Evolutionary conservation across 495 filamentous ascomycete genomes (phyloP).

Genomic region (Talaromyces stipitatus): DNA sequence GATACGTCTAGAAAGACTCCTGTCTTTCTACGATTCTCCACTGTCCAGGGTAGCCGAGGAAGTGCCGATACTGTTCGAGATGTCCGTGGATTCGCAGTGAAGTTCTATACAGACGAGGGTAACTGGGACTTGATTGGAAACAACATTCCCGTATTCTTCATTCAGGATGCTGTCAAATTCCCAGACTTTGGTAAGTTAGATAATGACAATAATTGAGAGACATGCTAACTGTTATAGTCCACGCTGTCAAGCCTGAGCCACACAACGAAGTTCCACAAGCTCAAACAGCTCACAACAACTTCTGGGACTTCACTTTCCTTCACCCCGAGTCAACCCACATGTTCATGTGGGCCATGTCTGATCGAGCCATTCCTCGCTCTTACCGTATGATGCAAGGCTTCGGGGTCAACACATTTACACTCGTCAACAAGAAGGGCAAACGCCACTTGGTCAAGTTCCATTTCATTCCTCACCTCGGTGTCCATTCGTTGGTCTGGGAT

Average conservation of each 20-base stretch:
- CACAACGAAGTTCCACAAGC: conserved; percentile 64
- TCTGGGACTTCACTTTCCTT: conserved; percentile 48
- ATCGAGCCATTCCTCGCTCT: conserved; percentile 71
- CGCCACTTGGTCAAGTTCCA: conserved; percentile 78
- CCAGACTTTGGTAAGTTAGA: conserved; percentile 47
- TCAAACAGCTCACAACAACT: conserved; percentile 56
- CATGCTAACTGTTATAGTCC: conserved; percentile 21
- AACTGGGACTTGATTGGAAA: conserved; percentile 65
- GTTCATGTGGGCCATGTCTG: conserved; percentile 77
- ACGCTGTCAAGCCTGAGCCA: conserved; percentile 75
- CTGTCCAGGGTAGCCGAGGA: conserved; percentile 69
- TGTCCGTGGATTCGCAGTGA: conserved; percentile 74
- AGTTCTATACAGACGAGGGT: conserved; percentile 54
- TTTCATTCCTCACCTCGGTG: conserved; percentile 69
- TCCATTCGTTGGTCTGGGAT: conserved; percentile 83
- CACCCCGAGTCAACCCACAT: conserved; percentile 75
- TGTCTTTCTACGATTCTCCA: conserved; percentile 76
- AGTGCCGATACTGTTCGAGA: conserved; percentile 77
- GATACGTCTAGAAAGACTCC: conserved; percentile 75
- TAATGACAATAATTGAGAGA: not conserved
- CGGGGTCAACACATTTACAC: conserved; percentile 76
- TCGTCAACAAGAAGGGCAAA: conserved; percentile 64
- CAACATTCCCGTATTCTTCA: conserved; percentile 60
- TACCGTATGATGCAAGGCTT: conserved; percentile 90
- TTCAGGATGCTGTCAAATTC: conserved; percentile 58